These are phyloP conservation scores for Exophiala calicioides DNA, from an alignment of 2,329 filamentous ascomycete species.

Conservation along the genomic window DNA sequence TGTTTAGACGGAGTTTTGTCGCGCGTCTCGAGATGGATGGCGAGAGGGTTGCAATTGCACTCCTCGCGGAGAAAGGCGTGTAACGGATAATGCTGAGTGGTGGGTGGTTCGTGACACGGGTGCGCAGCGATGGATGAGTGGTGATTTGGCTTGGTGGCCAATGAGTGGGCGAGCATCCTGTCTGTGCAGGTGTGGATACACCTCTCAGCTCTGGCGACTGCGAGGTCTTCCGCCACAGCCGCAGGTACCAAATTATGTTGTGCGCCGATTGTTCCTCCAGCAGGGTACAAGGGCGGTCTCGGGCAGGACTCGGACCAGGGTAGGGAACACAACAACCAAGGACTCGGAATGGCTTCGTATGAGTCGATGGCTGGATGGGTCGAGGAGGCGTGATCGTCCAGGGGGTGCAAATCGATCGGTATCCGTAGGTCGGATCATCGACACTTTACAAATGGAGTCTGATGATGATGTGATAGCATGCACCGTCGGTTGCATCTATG, in stretches of 20 bases:
- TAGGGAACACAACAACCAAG: not conserved
- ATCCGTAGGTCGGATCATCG: too few species aligned
- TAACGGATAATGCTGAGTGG: slow-evolving; percentile 20
- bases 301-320: not conserved
- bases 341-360: too few species aligned
- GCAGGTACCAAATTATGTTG: slow-evolving; percentile 30
- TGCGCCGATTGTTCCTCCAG: too few species aligned
- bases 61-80: slow-evolving; percentile 12
- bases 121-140: slow-evolving; percentile 9
- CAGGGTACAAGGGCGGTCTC: too few species aligned
- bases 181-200: slow-evolving; percentile 7
- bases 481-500: too few species aligned
- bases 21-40: slow-evolving; percentile 17
- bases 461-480: too few species aligned
- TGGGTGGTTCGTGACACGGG: slow-evolving; percentile 3
- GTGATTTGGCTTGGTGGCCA: slow-evolving; percentile 4
- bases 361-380: too few species aligned
- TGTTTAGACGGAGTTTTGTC: too few species aligned
- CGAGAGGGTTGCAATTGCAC: not conserved
- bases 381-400: too few species aligned
- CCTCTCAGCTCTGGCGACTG: slow-evolving; percentile 17
- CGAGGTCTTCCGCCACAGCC: slow-evolving; percentile 21
- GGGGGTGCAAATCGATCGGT: too few species aligned
- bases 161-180: slow-evolving; percentile 13
- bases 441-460: too few species aligned